Conservation (phyloP, 2,329 filamentous ascomycete species). For the Epichloe scottii region DNA sequence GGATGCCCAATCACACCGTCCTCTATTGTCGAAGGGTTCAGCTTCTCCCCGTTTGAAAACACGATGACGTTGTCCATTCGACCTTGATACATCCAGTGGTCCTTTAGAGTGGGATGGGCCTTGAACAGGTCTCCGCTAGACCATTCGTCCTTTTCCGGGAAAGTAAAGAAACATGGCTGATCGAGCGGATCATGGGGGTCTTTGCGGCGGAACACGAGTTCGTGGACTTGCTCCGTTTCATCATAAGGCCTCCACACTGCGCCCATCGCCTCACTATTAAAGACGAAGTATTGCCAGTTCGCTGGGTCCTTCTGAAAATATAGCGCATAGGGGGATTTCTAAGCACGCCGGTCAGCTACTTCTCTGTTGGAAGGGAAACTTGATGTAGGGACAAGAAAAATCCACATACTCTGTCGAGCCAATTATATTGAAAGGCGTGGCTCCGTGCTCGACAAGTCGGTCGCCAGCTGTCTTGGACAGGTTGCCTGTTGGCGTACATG, state of each 20-base stretch:
- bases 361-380: neutral
- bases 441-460: conserved; percentile 22
- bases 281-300: conserved; percentile 31
- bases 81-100: conserved; percentile 23
- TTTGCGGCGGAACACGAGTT: conserved; percentile 26
- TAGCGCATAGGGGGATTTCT: conserved; percentile 24
- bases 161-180: conserved; percentile 24
- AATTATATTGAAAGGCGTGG: conserved; percentile 24
- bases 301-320: conserved; percentile 20
- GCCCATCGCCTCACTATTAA: conserved; percentile 28
- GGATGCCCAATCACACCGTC: conserved; percentile 17
- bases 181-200: conserved; percentile 20
- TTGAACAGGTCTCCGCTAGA: conserved; percentile 25
- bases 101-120: conserved; percentile 19
- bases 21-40: conserved; percentile 28
- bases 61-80: conserved; percentile 29
- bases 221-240: conserved; percentile 6
- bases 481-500: conserved; percentile 16
- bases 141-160: conserved; percentile 22
- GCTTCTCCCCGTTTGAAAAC: conserved; percentile 28
- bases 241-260: conserved; percentile 23
- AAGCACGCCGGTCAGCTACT: neutral
- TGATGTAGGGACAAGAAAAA: neutral
- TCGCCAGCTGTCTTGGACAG: conserved; percentile 25
- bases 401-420: conserved; percentile 28